Base-by-base conservation (phyloP, 208 protist genomes). In the Leishmania guyanensis region DNA sequence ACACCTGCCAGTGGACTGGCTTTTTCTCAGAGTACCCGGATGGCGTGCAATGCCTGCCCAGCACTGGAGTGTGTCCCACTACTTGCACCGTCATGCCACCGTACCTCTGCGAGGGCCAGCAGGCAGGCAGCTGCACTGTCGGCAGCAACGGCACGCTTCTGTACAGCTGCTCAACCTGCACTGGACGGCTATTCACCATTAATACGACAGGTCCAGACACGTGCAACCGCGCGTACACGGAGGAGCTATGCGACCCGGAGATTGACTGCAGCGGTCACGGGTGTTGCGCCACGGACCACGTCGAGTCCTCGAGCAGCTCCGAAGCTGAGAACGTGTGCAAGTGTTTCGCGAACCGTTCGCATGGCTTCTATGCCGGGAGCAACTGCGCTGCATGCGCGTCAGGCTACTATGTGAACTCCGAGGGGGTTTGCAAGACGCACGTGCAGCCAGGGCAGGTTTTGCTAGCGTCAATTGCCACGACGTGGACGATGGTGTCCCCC, bases 401-500 rank as follows among this genome's bases (percentile, higher is more conserved):
- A 26, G 82, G 79, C 68, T 94, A 93, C 78, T 75, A 84, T 4
- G 4, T 36, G 33, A 79, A 70, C 74, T 82, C 76, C 51, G 80
- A 46, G 16, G 17, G 74, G 10, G 20, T 53, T 26, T 93, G 90
- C 69, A 75, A 51, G 8, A 54, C 50, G 16, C 48, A n/a, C 36
- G 70, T 77, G 3, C 85, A 89, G 20, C 72, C 60, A 22, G 91
- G 92, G 77, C 81, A 91, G 76, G 66, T 86, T 43, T 75, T 94
- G 68, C 74, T 96, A 64, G 90, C 90, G 29, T 92, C 90, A 26
- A 93, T 96, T 79, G 90, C 85, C 50, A 88, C 50, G 78, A 94
- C 93, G 75, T 95, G 91, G 91, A 93, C 93, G 66, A 95, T 97
- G 92, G 90, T 97, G 81, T 76, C 91, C 73, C 93, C 93, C 16